Base-by-base conservation (phyloP, 2,329 filamentous ascomycete species). In the Fusarium tuaranense region DNA sequence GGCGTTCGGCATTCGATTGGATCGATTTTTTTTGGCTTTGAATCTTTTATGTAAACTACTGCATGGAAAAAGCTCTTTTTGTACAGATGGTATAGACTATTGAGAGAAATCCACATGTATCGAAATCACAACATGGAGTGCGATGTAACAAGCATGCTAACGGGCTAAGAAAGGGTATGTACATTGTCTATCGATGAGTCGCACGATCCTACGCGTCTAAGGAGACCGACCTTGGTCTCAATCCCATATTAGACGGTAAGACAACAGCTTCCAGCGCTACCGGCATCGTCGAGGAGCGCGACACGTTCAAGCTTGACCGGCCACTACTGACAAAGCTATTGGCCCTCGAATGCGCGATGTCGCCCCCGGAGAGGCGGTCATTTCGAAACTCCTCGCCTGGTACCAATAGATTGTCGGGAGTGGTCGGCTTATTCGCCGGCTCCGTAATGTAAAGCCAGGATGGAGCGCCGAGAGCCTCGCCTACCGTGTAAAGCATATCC, bases 291-390 rank as follows among this genome's bases (percentile, higher is more conserved):
- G 64, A 27, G 5, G 53, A 69, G 7, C 68, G 41, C 2, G 59
- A 36, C 25, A 74, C 34, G 0, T 18, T 39, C 0, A 3, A 41
- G 1, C 34, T 41, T 12, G 71, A 63, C 2, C 7, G 1, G 12
- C 41, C 51, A 2, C 44, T 74, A 10, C 60, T 39, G 18, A 32
- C 36, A 41, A 60, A 72, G 4, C 71, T 74, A 7, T 58, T 46
- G 1, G 60, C 53, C 3, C 63, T 55, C 10, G 63, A 68, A 8
- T 57, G 30, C 2, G 41, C 8, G 4, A 61, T 65, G 0, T 72
- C 58, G 2, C 63, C 36, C 0, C 27, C 57, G 0, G 39, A 53
- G 1, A 68, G 38, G 2, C 64, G 48, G 2, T 36, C 4, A 9
- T 36, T 69, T 1, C 61, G 27, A 12, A 63, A 59, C 0, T 13